Evolutionary conservation across 192 early-diverging fungal genomes (phyloP).

Genomic region (Backusella parvicylindrica): DNA sequence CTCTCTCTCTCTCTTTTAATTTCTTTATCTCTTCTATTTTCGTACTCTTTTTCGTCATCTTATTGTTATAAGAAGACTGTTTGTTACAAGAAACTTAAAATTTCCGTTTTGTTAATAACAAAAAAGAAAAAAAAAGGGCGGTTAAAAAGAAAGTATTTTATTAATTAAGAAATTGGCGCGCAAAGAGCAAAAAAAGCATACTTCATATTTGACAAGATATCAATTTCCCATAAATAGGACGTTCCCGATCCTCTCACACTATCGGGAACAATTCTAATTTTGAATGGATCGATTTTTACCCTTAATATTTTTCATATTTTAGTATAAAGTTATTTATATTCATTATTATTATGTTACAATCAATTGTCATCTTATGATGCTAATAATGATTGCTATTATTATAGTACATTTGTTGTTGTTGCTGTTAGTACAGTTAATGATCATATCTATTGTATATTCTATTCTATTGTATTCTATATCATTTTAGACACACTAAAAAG

Average conservation of each 20-base stretch:
- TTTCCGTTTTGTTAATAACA: background rate
- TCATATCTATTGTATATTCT: background rate
- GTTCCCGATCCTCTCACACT: background rate
- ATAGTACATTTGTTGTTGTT: no score
- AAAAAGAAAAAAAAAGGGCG: background rate
- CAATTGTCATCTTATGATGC: no score
- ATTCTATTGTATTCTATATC: background rate
- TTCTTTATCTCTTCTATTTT: no score
- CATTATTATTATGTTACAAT: background rate
- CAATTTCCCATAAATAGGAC: background rate
- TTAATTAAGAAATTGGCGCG: background rate
- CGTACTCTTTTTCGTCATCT: background rate
- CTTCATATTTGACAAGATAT: background rate
- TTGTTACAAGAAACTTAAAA: background rate
- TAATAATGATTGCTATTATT: no score
- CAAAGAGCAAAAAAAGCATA: background rate
- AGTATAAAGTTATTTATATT: background rate
- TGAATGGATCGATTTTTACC: background rate
- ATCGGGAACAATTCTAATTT: background rate
- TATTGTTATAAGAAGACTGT: background rate
- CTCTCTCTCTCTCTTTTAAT: background rate
- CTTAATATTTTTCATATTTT: slow-evolving; percentile 2
- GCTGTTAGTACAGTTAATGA: background rate
- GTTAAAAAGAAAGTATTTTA: background rate
- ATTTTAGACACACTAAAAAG: background rate